phyloP scores from a whole-genome alignment of 345 rosid genomes.

The Durio zibethinus region DNA sequence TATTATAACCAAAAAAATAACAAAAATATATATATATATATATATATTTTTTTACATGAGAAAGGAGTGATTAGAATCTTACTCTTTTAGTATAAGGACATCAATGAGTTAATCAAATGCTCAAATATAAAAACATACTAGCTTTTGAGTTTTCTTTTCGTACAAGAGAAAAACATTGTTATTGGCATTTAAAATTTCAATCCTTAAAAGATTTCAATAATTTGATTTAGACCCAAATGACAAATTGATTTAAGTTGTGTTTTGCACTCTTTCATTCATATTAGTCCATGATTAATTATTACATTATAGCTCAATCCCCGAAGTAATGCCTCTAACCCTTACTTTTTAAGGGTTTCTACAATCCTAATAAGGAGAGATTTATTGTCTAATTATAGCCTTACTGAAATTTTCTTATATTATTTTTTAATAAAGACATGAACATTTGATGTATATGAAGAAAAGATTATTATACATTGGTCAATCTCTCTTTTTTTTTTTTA shows the following conservation, averaged over 20 bases:
- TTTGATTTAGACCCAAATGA: background rate
- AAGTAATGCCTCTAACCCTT: background rate
- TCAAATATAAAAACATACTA: background rate
- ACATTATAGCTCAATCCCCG: background rate
- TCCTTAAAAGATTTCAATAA: background rate
- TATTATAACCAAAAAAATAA: too few relatives aligned
- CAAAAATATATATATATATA: too few relatives aligned
- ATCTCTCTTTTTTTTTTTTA: too few relatives aligned
- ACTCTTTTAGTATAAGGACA: too few relatives aligned
- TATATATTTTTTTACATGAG: too few relatives aligned
- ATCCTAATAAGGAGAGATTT: background rate
- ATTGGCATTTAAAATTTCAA: background rate
- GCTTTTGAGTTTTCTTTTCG: background rate
- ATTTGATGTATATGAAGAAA: background rate
- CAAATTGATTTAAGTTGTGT: background rate
- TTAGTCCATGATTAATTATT: background rate
- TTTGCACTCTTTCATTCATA: background rate
- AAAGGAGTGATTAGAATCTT: too few relatives aligned
- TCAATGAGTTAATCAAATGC: too few relatives aligned
- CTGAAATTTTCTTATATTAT: background rate
- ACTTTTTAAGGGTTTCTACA: background rate
- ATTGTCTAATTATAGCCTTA: background rate
- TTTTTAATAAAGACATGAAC: background rate
- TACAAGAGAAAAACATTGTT: background rate
- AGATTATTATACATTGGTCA: background rate